A percentile compares a stretch with the other conserved stretches of the same genome.
Evolutionary conservation across 352 stramenopile genomes (phyloP).

Genomic region (Pythium periplocum): DNA sequence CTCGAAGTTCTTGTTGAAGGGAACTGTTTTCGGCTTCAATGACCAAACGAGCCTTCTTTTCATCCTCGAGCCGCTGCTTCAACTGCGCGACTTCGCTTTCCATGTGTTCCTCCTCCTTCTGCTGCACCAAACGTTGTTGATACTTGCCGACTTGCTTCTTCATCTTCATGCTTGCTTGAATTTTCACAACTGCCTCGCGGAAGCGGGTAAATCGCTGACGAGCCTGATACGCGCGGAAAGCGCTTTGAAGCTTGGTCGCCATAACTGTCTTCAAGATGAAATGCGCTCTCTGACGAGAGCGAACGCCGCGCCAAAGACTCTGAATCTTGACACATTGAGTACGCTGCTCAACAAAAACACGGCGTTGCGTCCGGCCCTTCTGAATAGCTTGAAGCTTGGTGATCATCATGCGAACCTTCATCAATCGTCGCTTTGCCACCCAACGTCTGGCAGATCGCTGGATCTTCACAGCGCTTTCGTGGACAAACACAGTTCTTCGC

Average conservation of each 20-base stretch:
- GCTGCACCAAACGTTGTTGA: conserved; percentile 43
- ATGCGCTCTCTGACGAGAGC: conserved; percentile 46
- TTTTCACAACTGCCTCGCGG: conserved; percentile 60
- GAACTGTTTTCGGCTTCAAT: conserved; percentile 74
- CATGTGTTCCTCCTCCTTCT: conserved; percentile 69
- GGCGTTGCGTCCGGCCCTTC: conserved; percentile 36
- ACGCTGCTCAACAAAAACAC: conserved; percentile 37
- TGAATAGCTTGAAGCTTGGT: conserved; percentile 54
- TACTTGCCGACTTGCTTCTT: conserved; percentile 77
- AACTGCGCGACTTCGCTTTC: conserved; percentile 69
- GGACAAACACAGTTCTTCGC: conserved; percentile 59
- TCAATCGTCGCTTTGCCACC: conserved; percentile 45
- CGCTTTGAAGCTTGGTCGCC: conserved; percentile 53
- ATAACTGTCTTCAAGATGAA: conserved; percentile 52
- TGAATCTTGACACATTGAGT: conserved; percentile 50
- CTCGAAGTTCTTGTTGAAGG: conserved; percentile 59
- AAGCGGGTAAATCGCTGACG: conserved; percentile 49
- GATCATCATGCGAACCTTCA: conserved; percentile 45
- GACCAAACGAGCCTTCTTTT: conserved; percentile 63
- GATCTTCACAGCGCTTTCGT: conserved; percentile 59
- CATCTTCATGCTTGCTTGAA: conserved; percentile 71
- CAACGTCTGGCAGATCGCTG: conserved; percentile 50
- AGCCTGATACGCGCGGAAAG: conserved; percentile 40
- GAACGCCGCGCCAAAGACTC: conserved; percentile 69
- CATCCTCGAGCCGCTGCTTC: conserved; percentile 71